Base-by-base conservation (phyloP, 257 asterid genomes). In the Solanum tacnaense region DNA sequence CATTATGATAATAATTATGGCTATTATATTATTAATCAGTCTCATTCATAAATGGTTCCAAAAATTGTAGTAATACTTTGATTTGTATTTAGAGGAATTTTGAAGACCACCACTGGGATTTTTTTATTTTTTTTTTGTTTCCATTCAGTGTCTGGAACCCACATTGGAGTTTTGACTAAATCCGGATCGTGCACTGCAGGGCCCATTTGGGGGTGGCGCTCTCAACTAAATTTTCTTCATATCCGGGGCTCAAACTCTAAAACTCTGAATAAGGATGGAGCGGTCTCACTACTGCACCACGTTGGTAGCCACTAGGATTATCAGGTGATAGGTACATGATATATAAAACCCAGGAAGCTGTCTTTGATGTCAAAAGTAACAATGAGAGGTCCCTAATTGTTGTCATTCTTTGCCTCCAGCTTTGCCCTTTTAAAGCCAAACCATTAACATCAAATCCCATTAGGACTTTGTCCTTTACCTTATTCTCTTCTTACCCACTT, bases 391-490 rank as follows among this genome's bases (percentile, higher is more conserved):
- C 83, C 58, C 35, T 76, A 76, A 73, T n/a, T 86, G 38, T 38
- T 27, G 56, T 89, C 70, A 25, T 87, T 52, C 9, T 9, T 78
- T 65, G 65, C 41, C 44, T 87, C 86, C 73, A 25, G 46, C 60
- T 39, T 76, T 83, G n/a, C 70, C 91, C 88, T 87, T 27, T 74
- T 74, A 56, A 88, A 84, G 84, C 89, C 91, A 74, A 90, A 87
- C 88, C 16, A 27, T 44, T 79, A 79, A 27, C 84, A 79, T 79
- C 67, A 79, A n/a, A n/a, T 6, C 34, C 67, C 85, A 46, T 29
- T 15, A 15, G 85, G 39, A 46, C 9, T 58, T 35, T 84, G 78
- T 84, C 78, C 25, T 36, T 23, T 81, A 35, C 68, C 85, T 81
- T 46, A 16, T 16, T 81, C 39, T 46, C 84, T 41, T 78, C 62